Base-by-base conservation (phyloP, 2,329 filamentous ascomycete species). In the Lecanicillium sp. region DNA sequence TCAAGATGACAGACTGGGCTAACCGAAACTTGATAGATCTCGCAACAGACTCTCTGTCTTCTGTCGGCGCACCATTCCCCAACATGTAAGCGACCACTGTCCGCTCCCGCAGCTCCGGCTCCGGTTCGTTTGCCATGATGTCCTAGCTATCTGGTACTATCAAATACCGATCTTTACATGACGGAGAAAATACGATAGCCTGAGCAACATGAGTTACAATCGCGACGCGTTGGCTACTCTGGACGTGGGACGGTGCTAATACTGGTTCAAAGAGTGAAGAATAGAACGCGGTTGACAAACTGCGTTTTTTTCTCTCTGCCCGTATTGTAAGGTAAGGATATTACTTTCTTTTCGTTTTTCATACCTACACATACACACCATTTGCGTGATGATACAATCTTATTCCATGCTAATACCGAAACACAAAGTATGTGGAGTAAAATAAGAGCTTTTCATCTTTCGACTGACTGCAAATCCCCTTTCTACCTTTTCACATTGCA, bases 381-480 rank as follows among this genome's bases (percentile, higher is more conserved):
- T 18, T 54, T 49, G 44, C 45, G 65, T 84, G 81, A 86, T 86
- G 79, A 75, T 56, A 69, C 68, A 67, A 74, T 64, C 65, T 67
- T 69, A 79, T 80, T 83, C 79, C 77, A 83, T 85, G 81, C 81
- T 85, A 84, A 84, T 77, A 66, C 82, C 71, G 80, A 86, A 78
- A 55, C 56, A 52, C 51, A n/a, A n/a, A n/a, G 53, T 56, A 75
- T 79, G 76, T 83, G 74, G 77, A 84, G 66, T 64, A 69, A 76
- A 70, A 67, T 71, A 73, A 72, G 74, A 78, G 74, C 80, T 85
- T 85, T 86, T 86, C 81, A 86, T 85, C 81, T 85, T 85, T 85
- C 81, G 73, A 73, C 80, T 86, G 82, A 86, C 57, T 58, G 54
- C 56, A 40, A 59, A 51, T 49, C 41, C 51, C 52, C 49, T 48